Evolutionary conservation across 2,329 filamentous ascomycete species (phyloP).

Genomic region (Calonectria multiphialidica): DNA sequence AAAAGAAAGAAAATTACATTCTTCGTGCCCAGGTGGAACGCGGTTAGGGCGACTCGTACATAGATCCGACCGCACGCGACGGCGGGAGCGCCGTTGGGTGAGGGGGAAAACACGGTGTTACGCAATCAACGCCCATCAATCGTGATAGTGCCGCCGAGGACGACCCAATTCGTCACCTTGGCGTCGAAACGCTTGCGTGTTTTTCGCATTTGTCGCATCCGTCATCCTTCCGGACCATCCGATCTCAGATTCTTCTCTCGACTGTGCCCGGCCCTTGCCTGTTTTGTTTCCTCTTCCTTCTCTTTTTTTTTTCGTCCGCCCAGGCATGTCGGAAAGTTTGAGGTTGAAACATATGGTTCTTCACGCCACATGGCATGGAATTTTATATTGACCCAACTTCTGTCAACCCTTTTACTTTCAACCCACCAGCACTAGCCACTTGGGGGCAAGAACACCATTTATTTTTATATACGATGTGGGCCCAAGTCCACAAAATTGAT

Average conservation of each 20-base stretch:
- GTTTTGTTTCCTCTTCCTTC: not conserved
- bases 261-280: not conserved
- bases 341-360: not conserved
- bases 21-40: not conserved
- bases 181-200: not conserved
- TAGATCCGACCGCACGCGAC: not conserved
- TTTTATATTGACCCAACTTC: slow-evolving; percentile 1
- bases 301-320: not conserved
- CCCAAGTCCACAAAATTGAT: not conserved
- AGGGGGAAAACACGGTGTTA: not conserved
- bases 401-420: not conserved
- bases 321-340: not conserved
- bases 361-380: not conserved
- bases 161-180: slow-evolving; percentile 14
- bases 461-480: not conserved
- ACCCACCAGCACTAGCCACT: not conserved
- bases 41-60: not conserved
- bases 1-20: not conserved
- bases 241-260: not conserved
- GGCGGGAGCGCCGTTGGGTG: not conserved
- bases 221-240: slow-evolving; percentile 5
- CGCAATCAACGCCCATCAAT: not conserved
- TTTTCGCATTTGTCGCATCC: slow-evolving; percentile 17
- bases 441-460: not conserved
- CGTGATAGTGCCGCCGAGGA: too few relatives aligned